Evolutionary conservation across 179 eudicot species (phyloP), one percentile per base, ranked within the genome.

Genomic region (Spergularia azorica): DNA sequence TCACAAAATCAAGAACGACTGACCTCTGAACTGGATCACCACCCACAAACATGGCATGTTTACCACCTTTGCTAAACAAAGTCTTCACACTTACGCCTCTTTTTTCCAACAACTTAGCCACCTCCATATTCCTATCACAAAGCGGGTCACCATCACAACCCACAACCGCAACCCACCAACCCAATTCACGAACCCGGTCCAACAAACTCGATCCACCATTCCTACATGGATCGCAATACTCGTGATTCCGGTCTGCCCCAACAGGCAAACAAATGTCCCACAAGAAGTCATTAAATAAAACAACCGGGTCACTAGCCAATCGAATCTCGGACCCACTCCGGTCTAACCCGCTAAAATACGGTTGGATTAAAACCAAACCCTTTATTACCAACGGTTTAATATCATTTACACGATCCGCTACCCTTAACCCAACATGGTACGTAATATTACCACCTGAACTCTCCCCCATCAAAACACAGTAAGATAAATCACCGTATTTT

Each of bases 261-360:
- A 71, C 68, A 0, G 97, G 92, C 75, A 91, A 41, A 20, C 79
- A 63, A n/a, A 91, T 15, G 2, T 82, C 82, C 95, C 95, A 90
- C 61, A 79, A 56, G 3, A 75, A 15, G 56, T 88, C 91, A 46
- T n/a, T 59, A 4, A 21, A 20, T 11, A 55, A 6, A 1, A 81
- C 17, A 18, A 67, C 2, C 51, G 72, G 16, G 36, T 85, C 86
- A 12, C 79, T 17, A 0, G 38, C 79, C 48, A 82, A 64, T 11
- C 85, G 82, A 14, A 81, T 0, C 79, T 91, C 95, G 6, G 90
- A 87, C 18, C 21, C 72, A 0, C 85, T 86, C 75, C 88, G 62
- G 4, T 79, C 71, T n/a, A 69, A 17, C 76, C 95, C 92, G 13
- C 91, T 76, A 16, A 90, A 81, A 66, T 57, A 89, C 4, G 92